Evolutionary conservation across 768 basidiomycete species (phyloP).

Genomic region (Boletus subcaerulescens): DNA sequence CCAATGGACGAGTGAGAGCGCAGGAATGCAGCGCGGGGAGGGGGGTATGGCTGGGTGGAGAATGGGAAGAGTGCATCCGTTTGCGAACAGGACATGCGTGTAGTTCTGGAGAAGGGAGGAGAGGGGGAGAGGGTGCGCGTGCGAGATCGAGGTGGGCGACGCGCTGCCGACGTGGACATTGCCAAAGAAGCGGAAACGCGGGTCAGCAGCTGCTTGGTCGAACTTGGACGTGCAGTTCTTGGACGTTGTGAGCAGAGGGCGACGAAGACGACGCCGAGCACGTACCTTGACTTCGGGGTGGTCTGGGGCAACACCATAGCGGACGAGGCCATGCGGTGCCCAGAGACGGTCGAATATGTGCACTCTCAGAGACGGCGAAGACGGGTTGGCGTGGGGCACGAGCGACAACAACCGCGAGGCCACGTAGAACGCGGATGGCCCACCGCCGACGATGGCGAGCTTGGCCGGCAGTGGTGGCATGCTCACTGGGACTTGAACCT

Average conservation of each 20-base stretch:
- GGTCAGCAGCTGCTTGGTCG: constrained; percentile 73
- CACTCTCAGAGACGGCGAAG: constrained; percentile 47
- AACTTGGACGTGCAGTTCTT: constrained; percentile 98
- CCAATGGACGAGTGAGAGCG: constrained; percentile 89
- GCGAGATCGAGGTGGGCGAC: constrained; percentile 41
- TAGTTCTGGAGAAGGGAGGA: constrained; percentile 65
- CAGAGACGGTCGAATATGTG: constrained; percentile 93
- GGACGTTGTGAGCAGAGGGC: constrained; percentile 7
- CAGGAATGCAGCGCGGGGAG: constrained; percentile 57
- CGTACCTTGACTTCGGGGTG: constrained; percentile 94
- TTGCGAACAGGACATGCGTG: constrained; percentile 82
- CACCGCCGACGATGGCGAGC: constrained; percentile 89
- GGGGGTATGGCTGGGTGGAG: constrained; percentile 53
- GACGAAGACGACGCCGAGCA: not conserved
- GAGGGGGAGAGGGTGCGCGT: constrained; percentile 59
- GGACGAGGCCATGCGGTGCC: constrained; percentile 90
- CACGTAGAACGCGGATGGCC: constrained; percentile 95
- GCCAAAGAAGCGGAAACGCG: constrained; percentile 86
- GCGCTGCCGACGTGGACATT: constrained; percentile 65
- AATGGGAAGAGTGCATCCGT: constrained; percentile 73
- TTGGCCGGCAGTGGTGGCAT: constrained; percentile 43
- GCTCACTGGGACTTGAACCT: not conserved
- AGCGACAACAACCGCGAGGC: constrained; percentile 79
- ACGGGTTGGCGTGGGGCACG: constrained; percentile 37
- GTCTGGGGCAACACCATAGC: constrained; percentile 97